Evolutionary conservation across 2,329 filamentous ascomycete species (phyloP).

Genomic region (Aspergillus pseudonomiae): DNA sequence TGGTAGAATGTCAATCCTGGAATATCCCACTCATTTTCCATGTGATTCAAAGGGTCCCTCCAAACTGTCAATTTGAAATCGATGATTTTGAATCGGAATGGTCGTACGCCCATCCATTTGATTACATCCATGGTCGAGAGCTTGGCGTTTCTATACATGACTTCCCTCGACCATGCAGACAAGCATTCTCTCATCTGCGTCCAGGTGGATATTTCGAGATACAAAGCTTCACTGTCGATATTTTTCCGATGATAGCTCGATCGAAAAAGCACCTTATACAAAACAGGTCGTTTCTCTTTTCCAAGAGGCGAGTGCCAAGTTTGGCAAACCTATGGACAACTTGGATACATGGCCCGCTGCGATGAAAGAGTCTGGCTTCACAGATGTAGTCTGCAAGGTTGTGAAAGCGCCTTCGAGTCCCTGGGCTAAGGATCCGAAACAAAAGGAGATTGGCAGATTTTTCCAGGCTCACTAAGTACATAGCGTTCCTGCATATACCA

Average conservation of each 20-base stretch:
- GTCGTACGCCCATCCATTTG: slow-evolving; percentile 23
- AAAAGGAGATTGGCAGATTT: slow-evolving; percentile 41
- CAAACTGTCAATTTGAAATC: slow-evolving; percentile 28
- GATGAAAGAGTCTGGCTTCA: slow-evolving; percentile 57
- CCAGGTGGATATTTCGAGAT: slow-evolving; percentile 57
- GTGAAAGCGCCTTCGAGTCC: slow-evolving; percentile 51
- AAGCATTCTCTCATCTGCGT: slow-evolving; percentile 35
- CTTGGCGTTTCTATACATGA: slow-evolving; percentile 25
- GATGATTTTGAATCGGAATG: slow-evolving; percentile 30
- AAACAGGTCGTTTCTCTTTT: slow-evolving; percentile 26
- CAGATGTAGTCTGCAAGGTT: slow-evolving; percentile 52
- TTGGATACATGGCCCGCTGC: slow-evolving; percentile 39
- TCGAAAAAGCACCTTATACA: slow-evolving; percentile 26
- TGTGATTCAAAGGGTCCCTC: slow-evolving; percentile 23
- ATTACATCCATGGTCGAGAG: slow-evolving; percentile 29
- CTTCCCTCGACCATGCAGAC: slow-evolving; percentile 14
- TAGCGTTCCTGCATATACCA: neutral
- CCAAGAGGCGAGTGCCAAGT: slow-evolving; percentile 31
- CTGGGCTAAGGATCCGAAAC: slow-evolving; percentile 52
- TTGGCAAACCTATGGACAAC: slow-evolving; percentile 38
- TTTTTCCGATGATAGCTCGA: slow-evolving; percentile 33
- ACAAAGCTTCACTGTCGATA: slow-evolving; percentile 36
- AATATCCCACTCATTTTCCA: neutral
- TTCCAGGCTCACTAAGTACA: slow-evolving; percentile 24
- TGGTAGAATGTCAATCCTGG: neutral